phyloP scores from a whole-genome alignment of 2,329 filamentous ascomycete species.

The Aspergillus ruber region DNA sequence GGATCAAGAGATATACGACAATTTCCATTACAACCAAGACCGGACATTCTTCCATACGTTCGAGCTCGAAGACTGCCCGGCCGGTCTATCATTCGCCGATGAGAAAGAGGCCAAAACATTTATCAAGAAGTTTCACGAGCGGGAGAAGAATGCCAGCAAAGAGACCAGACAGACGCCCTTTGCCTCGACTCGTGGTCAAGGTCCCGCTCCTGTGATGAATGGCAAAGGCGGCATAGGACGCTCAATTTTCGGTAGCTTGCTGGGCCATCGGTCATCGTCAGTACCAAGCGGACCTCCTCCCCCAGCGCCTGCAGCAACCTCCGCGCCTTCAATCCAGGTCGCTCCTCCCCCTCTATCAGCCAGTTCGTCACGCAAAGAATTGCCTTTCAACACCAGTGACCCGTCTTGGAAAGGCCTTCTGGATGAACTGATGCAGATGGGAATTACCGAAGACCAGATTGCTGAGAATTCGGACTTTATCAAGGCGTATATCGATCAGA shows the following conservation, averaged over 20 bases:
- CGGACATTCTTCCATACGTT: constrained; percentile 97
- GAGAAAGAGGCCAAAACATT: constrained; percentile 97
- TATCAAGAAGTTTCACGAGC: constrained; percentile 93
- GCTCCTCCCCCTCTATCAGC: constrained; percentile 25
- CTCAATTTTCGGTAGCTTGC: constrained; percentile 46
- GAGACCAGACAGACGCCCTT: constrained; percentile 75
- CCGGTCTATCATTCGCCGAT: constrained; percentile 85
- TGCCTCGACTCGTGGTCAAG: constrained; percentile 43
- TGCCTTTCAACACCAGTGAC: constrained; percentile 55
- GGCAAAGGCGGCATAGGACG: constrained; percentile 43
- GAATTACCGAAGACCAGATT: constrained; percentile 63
- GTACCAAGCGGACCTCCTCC: constrained; percentile 25
- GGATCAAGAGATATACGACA: constrained; percentile 97
- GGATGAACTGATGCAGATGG: constrained; percentile 57
- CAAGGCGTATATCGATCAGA: constrained; percentile 60
- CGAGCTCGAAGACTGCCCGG: constrained; percentile 86
- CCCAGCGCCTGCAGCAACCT: constrained; percentile 15
- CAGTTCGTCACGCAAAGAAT: constrained; percentile 26
- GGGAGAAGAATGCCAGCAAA: constrained; percentile 92
- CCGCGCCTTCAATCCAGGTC: constrained; percentile 23
- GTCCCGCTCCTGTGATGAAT: constrained; percentile 37
- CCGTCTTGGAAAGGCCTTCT: constrained; percentile 57
- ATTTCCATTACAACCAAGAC: constrained; percentile 92
- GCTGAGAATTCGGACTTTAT: constrained; percentile 63
- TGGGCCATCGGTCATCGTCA: constrained; percentile 46